Evolutionary conservation across 129 eudicot species (phyloP).

Genomic region (Flaveria trinervia): DNA sequence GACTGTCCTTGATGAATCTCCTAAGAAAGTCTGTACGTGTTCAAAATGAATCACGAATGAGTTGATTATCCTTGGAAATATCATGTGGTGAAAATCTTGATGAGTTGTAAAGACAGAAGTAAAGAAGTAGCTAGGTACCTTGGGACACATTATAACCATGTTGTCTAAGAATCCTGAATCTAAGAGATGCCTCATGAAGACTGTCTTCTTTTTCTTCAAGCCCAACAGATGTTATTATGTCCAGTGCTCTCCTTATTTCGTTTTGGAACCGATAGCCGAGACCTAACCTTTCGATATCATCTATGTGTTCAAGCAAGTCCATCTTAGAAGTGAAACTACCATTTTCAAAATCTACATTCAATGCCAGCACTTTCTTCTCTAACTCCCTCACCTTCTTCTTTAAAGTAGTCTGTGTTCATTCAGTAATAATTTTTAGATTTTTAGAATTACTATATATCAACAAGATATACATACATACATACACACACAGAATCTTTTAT

Average conservation of each 20-base stretch:
- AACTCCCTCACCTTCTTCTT: slow-evolving; percentile 7
- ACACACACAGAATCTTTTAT: neutral
- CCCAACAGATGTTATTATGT: neutral
- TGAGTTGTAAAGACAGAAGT: neutral
- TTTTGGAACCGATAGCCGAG: slow-evolving; percentile 20
- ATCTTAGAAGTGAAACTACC: slow-evolving; percentile 11
- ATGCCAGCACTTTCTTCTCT: slow-evolving; percentile 14
- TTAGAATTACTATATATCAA: neutral
- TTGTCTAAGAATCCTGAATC: slow-evolving; percentile 26
- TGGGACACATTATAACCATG: slow-evolving; percentile 27
- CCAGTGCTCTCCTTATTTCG: slow-evolving; percentile 3
- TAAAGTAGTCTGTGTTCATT: neutral
- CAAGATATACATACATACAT: neutral
- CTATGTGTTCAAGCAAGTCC: slow-evolving; percentile 28
- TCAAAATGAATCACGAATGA: neutral
- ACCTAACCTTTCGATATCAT: slow-evolving; percentile 31
- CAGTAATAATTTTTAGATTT: neutral
- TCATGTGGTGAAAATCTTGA: neutral
- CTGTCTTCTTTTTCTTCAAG: slow-evolving; percentile 16
- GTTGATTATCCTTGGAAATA: neutral
- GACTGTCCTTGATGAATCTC: slow-evolving; percentile 33
- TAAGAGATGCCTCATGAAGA: slow-evolving; percentile 27
- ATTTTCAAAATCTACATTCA: slow-evolving; percentile 1
- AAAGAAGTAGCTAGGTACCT: slow-evolving; percentile 9
- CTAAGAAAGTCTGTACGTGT: slow-evolving; percentile 27